These are phyloP conservation scores for Myochromella boudieri DNA, from an alignment of 768 basidiomycete species.

Conservation along the genomic window DNA sequence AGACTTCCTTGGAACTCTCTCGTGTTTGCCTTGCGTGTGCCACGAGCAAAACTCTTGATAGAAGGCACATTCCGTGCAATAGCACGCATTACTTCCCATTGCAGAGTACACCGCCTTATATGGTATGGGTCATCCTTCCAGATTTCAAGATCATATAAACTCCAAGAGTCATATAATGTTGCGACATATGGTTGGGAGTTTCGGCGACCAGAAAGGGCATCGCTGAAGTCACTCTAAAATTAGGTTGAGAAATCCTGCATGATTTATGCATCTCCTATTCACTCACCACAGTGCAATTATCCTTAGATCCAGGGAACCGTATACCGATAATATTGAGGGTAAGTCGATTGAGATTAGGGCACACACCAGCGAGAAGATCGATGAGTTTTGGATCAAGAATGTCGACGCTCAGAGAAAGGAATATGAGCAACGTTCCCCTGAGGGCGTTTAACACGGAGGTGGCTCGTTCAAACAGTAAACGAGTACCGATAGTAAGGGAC, in stretches of 20 bases:
- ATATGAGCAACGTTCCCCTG: slow-evolving; percentile 16
- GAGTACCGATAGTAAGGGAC: slow-evolving; percentile 18
- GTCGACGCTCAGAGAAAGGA: slow-evolving; percentile 20
- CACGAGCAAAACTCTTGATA: not conserved
- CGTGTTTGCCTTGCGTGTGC: too few species aligned
- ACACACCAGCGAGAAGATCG: slow-evolving; percentile 20
- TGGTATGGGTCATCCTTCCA: slow-evolving; percentile 25
- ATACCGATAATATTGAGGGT: slow-evolving; percentile 18
- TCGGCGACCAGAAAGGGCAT: slow-evolving; percentile 15
- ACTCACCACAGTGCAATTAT: slow-evolving; percentile 13
- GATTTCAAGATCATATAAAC: slow-evolving; percentile 21
- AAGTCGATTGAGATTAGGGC: slow-evolving; percentile 21
- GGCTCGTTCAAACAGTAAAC: slow-evolving; percentile 19
- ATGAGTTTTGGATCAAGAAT: slow-evolving; percentile 22
- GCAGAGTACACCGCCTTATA: slow-evolving; percentile 19
- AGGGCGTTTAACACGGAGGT: slow-evolving; percentile 18
- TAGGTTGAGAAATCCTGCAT: too few species aligned
- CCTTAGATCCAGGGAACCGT: slow-evolving; percentile 13
- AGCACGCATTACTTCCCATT: slow-evolving; percentile 22
- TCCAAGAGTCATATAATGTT: slow-evolving; percentile 21
- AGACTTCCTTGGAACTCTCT: too few species aligned
- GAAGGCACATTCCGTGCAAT: slow-evolving; percentile 15
- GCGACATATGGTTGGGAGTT: too few species aligned
- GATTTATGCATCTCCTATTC: too few species aligned
- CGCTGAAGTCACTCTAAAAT: not conserved